Evolutionary conservation across 306 rosid species (phyloP).

Genomic region (Medicago ruthenica): DNA sequence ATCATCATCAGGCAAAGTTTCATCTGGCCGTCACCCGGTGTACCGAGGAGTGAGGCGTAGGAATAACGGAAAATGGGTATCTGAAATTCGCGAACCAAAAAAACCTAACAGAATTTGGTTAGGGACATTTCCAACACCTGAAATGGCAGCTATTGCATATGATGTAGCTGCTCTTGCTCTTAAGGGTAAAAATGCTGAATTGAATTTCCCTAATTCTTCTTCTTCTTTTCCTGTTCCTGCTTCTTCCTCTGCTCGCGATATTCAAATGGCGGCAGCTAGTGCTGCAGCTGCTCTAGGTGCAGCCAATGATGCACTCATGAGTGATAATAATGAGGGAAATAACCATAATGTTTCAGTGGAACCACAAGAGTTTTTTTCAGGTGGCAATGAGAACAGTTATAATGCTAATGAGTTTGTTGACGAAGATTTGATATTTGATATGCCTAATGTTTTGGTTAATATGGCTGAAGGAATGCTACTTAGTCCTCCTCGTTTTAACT

Average conservation of each 20-base stretch:
- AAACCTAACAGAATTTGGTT: constrained; percentile 77
- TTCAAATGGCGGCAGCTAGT: constrained; percentile 75
- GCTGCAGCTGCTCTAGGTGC: constrained; percentile 84
- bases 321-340: background rate
- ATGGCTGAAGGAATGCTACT: constrained; percentile 97
- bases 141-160: constrained; percentile 94
- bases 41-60: constrained; percentile 61
- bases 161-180: constrained; percentile 94
- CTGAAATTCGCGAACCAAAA: constrained; percentile 58
- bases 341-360: background rate
- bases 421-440: constrained; percentile 87
- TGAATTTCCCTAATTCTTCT: constrained; percentile 86
- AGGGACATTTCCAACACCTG: constrained; percentile 86
- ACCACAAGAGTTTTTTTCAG: background rate
- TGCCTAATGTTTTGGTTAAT: constrained; percentile 77
- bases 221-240: constrained; percentile 82
- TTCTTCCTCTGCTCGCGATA: constrained; percentile 74
- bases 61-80: constrained; percentile 59
- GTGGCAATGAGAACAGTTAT: background rate
- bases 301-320: constrained; percentile 40
- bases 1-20: constrained; percentile 21
- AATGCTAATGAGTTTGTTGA: constrained; percentile 58
- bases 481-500: constrained; percentile 84
- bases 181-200: constrained; percentile 72
- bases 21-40: constrained; percentile 46